These are phyloP conservation scores for Neopestalotiopsis sp. DNA, from an alignment of 2,329 filamentous ascomycete species.

Conservation along the genomic window DNA sequence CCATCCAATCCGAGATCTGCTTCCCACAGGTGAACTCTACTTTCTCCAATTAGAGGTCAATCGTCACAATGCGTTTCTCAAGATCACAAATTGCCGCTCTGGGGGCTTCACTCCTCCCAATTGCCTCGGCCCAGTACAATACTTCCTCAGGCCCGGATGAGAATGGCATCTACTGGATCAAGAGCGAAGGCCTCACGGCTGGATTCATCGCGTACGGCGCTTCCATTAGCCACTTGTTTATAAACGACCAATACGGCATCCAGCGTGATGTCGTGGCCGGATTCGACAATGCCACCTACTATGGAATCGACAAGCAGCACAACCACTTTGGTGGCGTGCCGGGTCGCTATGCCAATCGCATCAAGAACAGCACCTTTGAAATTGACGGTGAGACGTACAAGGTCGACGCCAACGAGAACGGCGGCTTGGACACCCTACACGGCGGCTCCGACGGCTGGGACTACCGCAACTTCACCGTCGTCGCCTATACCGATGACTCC, in stretches of 20 bases:
- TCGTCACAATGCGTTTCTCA: slow-evolving; percentile 34
- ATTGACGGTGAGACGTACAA: slow-evolving; percentile 68
- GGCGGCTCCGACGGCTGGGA: slow-evolving; percentile 77
- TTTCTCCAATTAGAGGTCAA: background rate
- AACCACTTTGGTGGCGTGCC: slow-evolving; percentile 76
- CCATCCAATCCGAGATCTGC: background rate
- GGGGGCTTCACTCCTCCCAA: slow-evolving; percentile 37
- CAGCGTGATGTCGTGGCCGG: slow-evolving; percentile 74
- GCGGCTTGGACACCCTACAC: slow-evolving; percentile 69
- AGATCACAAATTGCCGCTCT: slow-evolving; percentile 30
- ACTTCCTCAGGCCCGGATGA: slow-evolving; percentile 49
- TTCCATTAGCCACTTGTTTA: slow-evolving; percentile 72
- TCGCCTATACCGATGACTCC: slow-evolving; percentile 67
- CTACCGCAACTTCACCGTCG: slow-evolving; percentile 77
- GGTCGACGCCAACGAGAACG: slow-evolving; percentile 67
- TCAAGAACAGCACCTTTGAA: slow-evolving; percentile 75
- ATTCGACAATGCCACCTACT: slow-evolving; percentile 78
- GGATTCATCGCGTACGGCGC: slow-evolving; percentile 78
- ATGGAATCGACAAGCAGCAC: slow-evolving; percentile 67
- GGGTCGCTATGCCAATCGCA: slow-evolving; percentile 81
- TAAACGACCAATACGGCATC: slow-evolving; percentile 71
- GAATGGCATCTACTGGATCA: slow-evolving; percentile 75
- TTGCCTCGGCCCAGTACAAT: slow-evolving; percentile 33
- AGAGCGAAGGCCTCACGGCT: slow-evolving; percentile 68
- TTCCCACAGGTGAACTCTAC: background rate